A percentile compares a stretch with the other conserved stretches of the same genome.
phyloP scores from a whole-genome alignment of 2,329 filamentous ascomycete species.

The Stylonectria norvegica region DNA sequence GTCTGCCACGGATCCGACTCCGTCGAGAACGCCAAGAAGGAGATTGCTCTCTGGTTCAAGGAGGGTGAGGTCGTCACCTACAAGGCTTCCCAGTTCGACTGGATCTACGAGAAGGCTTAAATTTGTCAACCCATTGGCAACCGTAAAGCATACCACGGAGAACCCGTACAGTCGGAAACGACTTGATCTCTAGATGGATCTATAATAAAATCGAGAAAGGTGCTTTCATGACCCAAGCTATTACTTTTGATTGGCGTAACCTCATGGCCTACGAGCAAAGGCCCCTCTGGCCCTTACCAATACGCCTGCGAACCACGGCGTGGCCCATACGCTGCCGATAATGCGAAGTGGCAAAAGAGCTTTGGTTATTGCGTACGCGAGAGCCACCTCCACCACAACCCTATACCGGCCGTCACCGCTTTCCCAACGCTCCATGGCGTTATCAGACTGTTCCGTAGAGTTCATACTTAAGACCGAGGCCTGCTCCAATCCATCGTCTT shows the following conservation, averaged over 20 bases:
- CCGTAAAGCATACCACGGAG: constrained; percentile 21
- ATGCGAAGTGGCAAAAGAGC: constrained; percentile 75
- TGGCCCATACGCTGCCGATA: constrained; percentile 76
- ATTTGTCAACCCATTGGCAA: constrained; percentile 22
- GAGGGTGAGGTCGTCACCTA: constrained; percentile 79
- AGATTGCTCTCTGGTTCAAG: constrained; percentile 98
- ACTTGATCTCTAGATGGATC: constrained; percentile 21
- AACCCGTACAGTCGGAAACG: constrained; percentile 21
- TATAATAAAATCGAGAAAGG: constrained; percentile 21
- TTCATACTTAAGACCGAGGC: constrained; percentile 1
- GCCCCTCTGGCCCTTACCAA: constrained; percentile 43
- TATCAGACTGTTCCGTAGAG: constrained; percentile 19
- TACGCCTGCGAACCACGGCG: constrained; percentile 82
- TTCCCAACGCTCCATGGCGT: constrained; percentile 36
- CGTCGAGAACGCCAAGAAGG: constrained; percentile 99
- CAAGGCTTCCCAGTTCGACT: constrained; percentile 81
- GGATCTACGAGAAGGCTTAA: constrained; percentile 92
- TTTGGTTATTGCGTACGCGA: constrained; percentile 90
- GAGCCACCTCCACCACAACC: constrained; percentile 68
- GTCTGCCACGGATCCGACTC: constrained; percentile 99
- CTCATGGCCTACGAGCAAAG: constrained; percentile 29
- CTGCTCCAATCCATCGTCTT: constrained; percentile 23
- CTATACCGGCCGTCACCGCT: constrained; percentile 47
- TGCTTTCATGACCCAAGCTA: not conserved
- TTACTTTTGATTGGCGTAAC: constrained; percentile 2